Conservation (phyloP, 2,329 filamentous ascomycete genomes). For the Penicillium polonicum region DNA sequence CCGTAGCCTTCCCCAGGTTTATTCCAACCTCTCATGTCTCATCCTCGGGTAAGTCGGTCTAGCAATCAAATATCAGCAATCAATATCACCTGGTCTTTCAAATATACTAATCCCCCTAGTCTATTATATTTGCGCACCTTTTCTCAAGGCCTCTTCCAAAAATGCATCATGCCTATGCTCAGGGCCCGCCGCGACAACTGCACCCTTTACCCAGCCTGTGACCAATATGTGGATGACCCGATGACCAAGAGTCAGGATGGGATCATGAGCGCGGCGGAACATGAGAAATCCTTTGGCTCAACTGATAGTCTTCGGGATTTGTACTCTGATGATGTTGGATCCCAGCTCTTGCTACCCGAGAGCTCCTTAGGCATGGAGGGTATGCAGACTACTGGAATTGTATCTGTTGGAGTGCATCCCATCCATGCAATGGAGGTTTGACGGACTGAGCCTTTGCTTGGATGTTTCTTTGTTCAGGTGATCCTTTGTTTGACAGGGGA, state of each 20-base stretch:
- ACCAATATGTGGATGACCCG: not conserved
- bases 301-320: not conserved
- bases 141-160: not conserved
- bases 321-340: not conserved
- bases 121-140: not conserved
- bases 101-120: not conserved
- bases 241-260: not conserved
- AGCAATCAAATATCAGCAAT: no score
- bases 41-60: not conserved
- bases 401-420: not conserved
- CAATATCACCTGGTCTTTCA: not conserved
- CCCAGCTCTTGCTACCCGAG: not conserved
- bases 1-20: not conserved
- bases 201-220: not conserved
- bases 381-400: not conserved
- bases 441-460: no score
- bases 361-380: not conserved
- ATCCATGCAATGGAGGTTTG: no score
- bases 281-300: not conserved
- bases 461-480: no score
- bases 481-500: no score
- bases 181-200: not conserved
- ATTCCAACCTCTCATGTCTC: slow-evolving; percentile 2
- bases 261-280: not conserved
- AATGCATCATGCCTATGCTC: not conserved